phyloP scores from a whole-genome alignment of 441 rosid genomes.

The Populus trichocarpa region DNA sequence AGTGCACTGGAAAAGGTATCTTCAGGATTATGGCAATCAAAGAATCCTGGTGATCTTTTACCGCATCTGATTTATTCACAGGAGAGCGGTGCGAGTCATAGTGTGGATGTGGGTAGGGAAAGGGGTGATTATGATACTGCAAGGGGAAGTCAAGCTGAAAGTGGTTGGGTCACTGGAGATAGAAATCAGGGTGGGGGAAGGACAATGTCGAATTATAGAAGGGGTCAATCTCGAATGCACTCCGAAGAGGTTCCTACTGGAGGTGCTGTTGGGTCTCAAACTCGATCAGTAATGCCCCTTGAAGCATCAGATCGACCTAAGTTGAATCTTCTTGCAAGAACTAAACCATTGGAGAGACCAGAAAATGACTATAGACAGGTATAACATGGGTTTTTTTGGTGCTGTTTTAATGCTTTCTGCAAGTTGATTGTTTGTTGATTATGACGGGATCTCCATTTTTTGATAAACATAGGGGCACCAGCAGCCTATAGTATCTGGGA shows the following conservation, averaged over 20 bases:
- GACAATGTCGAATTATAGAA: constrained; percentile 3
- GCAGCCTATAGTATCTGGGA: background rate
- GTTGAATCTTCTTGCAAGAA: constrained; percentile 3
- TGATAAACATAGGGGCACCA: background rate
- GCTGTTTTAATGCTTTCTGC: background rate
- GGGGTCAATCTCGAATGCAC: constrained; percentile 2
- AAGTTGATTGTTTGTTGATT: background rate
- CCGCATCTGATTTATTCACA: constrained; percentile 13
- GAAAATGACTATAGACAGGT: constrained; percentile 17
- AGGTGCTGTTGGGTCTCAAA: constrained; percentile 3
- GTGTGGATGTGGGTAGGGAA: constrained; percentile 5
- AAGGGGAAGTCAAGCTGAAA: constrained; percentile 16
- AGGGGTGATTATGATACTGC: constrained; percentile 8
- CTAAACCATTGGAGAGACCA: constrained; percentile 5
- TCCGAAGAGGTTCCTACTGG: constrained; percentile 7
- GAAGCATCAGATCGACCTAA: constrained; percentile 10
- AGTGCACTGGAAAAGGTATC: constrained; percentile 28
- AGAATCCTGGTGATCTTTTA: constrained; percentile 15
- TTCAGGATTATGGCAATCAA: constrained; percentile 23
- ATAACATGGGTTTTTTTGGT: background rate
- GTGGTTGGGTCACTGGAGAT: constrained; percentile 9
- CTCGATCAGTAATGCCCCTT: background rate
- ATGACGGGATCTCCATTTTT: background rate
- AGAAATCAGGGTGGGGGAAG: constrained; percentile 6
- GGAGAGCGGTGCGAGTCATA: background rate